phyloP scores from a whole-genome alignment of 1,284 basidiomycete genomes.

The Sphagnurus paluster region DNA sequence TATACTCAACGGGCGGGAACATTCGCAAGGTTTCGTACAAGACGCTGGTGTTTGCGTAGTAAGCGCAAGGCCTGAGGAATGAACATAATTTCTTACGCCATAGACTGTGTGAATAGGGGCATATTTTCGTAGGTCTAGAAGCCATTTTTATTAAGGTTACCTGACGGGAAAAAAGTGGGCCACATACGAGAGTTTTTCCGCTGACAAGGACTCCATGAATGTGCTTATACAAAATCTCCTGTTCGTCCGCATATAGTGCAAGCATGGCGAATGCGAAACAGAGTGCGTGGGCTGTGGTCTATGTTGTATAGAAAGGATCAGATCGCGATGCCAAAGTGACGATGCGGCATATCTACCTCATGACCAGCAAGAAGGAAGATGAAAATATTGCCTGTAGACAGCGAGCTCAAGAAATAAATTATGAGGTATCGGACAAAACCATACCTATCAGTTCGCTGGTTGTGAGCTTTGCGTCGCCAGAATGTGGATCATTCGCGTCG shows the following conservation, averaged over 20 bases:
- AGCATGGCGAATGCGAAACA: constrained; percentile 54
- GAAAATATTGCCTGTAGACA: constrained; percentile 51
- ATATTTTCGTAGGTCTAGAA: constrained; percentile 57
- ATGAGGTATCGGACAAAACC: constrained; percentile 5
- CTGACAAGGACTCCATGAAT: constrained; percentile 45
- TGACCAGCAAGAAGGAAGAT: constrained; percentile 62
- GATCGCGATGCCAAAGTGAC: neutral
- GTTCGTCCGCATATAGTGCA: constrained; percentile 57
- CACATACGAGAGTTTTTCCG: constrained; percentile 41
- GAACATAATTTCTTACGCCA: constrained; percentile 38
- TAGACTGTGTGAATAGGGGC: constrained; percentile 41
- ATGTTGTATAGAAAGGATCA: neutral
- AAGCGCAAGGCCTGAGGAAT: neutral
- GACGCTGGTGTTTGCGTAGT: constrained; percentile 38
- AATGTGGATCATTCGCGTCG: constrained; percentile 44
- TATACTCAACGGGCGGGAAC: constrained; percentile 54
- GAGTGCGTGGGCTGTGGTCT: constrained; percentile 43
- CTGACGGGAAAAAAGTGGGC: neutral
- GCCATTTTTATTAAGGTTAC: neutral
- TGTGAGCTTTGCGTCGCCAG: constrained; percentile 37
- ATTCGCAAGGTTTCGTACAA: constrained; percentile 62
- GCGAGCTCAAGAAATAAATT: neutral
- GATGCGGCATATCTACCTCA: constrained; percentile 40
- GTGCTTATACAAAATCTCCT: constrained; percentile 58
- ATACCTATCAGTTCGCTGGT: constrained; percentile 56